Base-by-base conservation (phyloP, 257 asterid species). In the Datura wrightii region DNA sequence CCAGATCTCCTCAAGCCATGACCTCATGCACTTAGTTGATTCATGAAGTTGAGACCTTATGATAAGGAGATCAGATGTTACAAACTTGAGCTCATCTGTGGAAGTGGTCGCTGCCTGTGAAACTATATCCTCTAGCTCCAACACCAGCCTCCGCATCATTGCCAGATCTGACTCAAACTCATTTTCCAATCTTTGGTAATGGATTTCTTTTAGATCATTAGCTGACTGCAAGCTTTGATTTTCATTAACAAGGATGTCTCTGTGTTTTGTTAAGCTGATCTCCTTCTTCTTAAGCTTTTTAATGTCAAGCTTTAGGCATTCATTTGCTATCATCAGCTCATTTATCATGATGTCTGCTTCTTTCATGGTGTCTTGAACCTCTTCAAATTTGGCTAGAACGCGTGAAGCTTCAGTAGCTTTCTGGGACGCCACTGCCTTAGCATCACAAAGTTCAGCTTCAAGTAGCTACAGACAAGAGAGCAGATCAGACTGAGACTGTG, bases 301-400 rank as follows among this genome's bases (percentile, higher is more conserved):
- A 79, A 89, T 90, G 83, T 88, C 90, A 80, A 91, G 93, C 90
- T 93, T 97, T 90, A 94, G 85, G 82, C 93, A 86, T 88, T 95
- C 95, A 85, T 95, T 95, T 79, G 97, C 97, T 89, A 94, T 94
- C 94, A 95, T 86, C 89, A 95, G 90, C 87, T 94, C 96, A 87
- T 95, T 97, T 88, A 95, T 90, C 92, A 93, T 95, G 84, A 93
- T 90, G 91, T 94, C 98, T 63, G 99, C 98, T 86, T 95, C 99
- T 84, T 88, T 92, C 91, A 97, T 84, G 42, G 97, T 97, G 76
- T 93, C 96, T 88, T 94, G 99, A 82, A 92, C 92, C 91, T 95
- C 99, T 89, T 89, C 97, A 85, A 95, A 95, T 90, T 97, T 97
- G 81, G 92, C 93, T 83, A 97, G 92, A 88, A 95, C 71, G 81